Base-by-base conservation (phyloP, 140 eudicot species). In the Senecio squalidus region DNA sequence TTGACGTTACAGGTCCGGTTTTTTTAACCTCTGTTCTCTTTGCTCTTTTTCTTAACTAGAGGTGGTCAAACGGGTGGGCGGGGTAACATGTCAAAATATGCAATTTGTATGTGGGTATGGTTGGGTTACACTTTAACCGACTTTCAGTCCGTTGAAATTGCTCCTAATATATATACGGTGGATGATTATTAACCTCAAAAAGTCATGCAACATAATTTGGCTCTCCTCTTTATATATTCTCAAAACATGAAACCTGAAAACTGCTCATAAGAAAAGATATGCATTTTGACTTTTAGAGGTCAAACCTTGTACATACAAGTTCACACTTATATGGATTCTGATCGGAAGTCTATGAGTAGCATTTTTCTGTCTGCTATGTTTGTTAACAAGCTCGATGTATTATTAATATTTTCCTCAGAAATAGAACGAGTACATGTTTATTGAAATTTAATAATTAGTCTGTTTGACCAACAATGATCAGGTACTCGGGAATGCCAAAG, bases 401-500 rank as follows among this genome's bases (percentile, higher is more conserved):
- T 9, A 10, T 13, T 25, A 11, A 48, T 1, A 3, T 4, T 46
- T 48, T n/a, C 11, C 31, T 10, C 68, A 13, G 30, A 62, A 46
- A 30, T 3, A 27, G 39, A 27, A 29, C 21, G 26, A 59, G 0
- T 5, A 41, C 39, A 16, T 60, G n/a, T 0, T 14, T 43, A 9
- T 10, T 17, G 14, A 26, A 28, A 6, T 13, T 61, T n/a, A 45
- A 28, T 58, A 47, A 15, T 27, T 6, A 14, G 49, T 24, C 6
- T n/a, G 36, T 25, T 51, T 26, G 62, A 36, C 62, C 29, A 27
- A 34, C 10, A 39, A 25, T 40, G 51, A 57, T 28, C 85, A 92
- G 99, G 99, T 92, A 21, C 62, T 88, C 16, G 96, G 99, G 39
- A 93, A 93, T 71, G 99, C 96, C 9, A 93, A 93, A 74, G 99